Conservation (phyloP, 139 green algal species). For the Deuterostichococcus epilithicus region DNA sequence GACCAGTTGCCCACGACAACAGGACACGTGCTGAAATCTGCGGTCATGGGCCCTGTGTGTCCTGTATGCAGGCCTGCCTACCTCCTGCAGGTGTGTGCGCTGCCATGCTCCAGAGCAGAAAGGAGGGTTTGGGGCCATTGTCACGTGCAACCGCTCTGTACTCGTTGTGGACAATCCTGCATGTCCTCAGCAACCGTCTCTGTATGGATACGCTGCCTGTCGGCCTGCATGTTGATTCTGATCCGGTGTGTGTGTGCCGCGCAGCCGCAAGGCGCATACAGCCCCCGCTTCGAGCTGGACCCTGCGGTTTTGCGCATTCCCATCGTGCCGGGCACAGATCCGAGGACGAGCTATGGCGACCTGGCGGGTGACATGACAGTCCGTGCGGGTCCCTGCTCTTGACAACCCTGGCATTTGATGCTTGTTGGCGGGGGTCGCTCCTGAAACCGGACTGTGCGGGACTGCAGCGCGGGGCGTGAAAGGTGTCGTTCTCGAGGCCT, state of each 20-base stretch:
- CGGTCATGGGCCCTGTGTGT: too few species aligned
- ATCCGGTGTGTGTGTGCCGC: too few species aligned
- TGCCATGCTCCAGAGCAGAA: too few species aligned
- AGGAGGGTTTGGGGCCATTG: too few species aligned
- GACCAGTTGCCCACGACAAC: too few species aligned
- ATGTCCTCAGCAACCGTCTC: not conserved
- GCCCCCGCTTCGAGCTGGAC: constrained; percentile 73
- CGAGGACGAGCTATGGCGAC: constrained; percentile 71
- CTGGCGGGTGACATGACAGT: constrained; percentile 25
- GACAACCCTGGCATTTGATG: constrained; percentile 6
- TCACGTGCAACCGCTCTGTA: too few species aligned
- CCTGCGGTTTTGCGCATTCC: constrained; percentile 76
- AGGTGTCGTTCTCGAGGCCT: constrained; percentile 84
- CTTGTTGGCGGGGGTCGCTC: too few species aligned
- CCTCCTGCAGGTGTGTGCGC: not conserved
- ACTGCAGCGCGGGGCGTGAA: constrained; percentile 43
- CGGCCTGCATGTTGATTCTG: not conserved
- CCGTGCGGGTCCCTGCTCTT: not conserved
- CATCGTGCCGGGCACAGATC: constrained; percentile 79
- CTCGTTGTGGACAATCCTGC: constrained; percentile 27
- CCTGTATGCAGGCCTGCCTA: constrained; percentile 9
- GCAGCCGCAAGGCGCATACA: constrained; percentile 62
- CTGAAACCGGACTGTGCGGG: too few species aligned
- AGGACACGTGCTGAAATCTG: too few species aligned
- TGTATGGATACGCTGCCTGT: too few species aligned